phyloP scores from a whole-genome alignment of 495 filamentous ascomycete species.

The Bacidia gigantensis region DNA sequence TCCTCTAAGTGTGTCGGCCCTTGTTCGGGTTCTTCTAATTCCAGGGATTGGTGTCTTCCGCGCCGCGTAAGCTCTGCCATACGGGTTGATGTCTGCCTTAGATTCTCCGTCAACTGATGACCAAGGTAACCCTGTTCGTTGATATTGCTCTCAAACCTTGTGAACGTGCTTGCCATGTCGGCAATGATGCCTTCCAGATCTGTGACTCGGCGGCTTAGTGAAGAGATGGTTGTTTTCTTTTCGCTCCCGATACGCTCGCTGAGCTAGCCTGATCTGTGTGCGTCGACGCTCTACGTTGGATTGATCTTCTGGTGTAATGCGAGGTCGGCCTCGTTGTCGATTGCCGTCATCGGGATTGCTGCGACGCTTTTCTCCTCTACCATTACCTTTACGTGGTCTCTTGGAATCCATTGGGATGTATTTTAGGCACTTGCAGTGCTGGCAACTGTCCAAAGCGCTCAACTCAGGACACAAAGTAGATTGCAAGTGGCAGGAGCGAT shows the following conservation, averaged over 20 bases:
- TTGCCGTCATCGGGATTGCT: not conserved
- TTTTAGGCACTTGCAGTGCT: no score
- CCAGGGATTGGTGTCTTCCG: constrained; percentile 17
- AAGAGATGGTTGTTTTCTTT: constrained; percentile 69
- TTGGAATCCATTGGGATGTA: not conserved
- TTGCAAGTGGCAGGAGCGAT: no score
- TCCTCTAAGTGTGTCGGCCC: not conserved
- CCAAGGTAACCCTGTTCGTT: not conserved
- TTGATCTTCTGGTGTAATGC: constrained; percentile 58
- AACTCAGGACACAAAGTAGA: no score
- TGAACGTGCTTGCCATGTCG: constrained; percentile 60
- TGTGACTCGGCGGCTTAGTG: constrained; percentile 51
- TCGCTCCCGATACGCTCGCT: constrained; percentile 69
- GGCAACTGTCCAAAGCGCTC: no score
- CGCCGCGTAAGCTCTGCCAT: constrained; percentile 32
- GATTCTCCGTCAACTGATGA: constrained; percentile 19
- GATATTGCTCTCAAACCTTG: constrained; percentile 48
- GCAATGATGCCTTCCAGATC: constrained; percentile 52
- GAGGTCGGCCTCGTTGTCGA: constrained; percentile 43
- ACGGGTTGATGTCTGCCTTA: constrained; percentile 34
- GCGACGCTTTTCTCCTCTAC: constrained; percentile 6
- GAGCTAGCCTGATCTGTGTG: constrained; percentile 78
- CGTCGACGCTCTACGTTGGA: constrained; percentile 52
- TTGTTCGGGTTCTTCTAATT: constrained; percentile 24
- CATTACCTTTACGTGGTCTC: not conserved